phyloP scores from a whole-genome alignment of 2,329 filamentous ascomycete species.

The Neofusicoccum sp. region DNA sequence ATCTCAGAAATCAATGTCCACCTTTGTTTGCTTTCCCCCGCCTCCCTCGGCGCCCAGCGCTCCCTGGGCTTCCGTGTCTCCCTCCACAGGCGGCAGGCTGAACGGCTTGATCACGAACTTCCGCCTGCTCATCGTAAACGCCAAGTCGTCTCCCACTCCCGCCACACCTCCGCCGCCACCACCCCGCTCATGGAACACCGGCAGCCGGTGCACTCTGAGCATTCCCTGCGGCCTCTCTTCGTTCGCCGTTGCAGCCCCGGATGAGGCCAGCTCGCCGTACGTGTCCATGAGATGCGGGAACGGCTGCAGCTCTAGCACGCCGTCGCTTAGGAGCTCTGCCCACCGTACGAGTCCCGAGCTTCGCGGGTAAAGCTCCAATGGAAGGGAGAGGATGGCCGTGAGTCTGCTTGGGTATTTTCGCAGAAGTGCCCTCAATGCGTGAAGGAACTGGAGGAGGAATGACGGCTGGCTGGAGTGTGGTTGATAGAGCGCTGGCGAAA shows the following conservation, averaged over 20 bases:
- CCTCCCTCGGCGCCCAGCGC: conserved; percentile 34
- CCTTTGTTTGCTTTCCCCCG: conserved; percentile 52
- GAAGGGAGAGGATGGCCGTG: conserved; percentile 73
- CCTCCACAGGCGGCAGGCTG: conserved; percentile 82
- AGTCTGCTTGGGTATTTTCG: conserved; percentile 64
- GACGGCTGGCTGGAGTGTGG: conserved; percentile 67
- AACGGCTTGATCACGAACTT: conserved; percentile 86
- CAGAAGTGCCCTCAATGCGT: conserved; percentile 72
- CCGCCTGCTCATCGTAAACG: conserved; percentile 81
- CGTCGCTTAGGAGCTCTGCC: conserved; percentile 82
- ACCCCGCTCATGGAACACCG: conserved; percentile 83
- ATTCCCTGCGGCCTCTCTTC: conserved; percentile 84
- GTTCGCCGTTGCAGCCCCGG: conserved; percentile 52
- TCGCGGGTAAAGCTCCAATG: conserved; percentile 76
- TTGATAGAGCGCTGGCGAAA: conserved; percentile 83
- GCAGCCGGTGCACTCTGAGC: conserved; percentile 77
- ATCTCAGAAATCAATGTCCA: conserved; percentile 69
- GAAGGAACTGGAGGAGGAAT: conserved; percentile 76
- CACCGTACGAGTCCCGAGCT: conserved; percentile 74
- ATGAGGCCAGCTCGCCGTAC: conserved; percentile 42
- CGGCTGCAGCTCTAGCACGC: conserved; percentile 78
- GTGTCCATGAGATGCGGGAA: conserved; percentile 60
- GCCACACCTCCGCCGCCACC: conserved; percentile 66
- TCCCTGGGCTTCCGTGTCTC: conserved; percentile 63
- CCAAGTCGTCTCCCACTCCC: conserved; percentile 76